These are phyloP conservation scores for Pichia nakasei DNA, from an alignment of 805 yeast genomes.

Conservation along the genomic window DNA sequence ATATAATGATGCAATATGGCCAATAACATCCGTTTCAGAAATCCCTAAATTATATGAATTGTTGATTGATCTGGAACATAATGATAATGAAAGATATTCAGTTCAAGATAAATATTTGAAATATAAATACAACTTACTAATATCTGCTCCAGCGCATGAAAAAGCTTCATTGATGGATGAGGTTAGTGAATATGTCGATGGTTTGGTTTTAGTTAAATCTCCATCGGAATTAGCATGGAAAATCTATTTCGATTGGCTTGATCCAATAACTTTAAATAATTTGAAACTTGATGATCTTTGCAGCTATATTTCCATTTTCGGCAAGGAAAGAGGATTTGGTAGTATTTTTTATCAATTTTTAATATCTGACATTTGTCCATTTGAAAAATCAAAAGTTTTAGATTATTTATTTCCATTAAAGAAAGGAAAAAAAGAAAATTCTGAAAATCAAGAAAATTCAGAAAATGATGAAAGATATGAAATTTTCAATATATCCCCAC, in stretches of 20 bases:
- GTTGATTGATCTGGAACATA: constrained; percentile 46
- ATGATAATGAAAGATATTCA: constrained; percentile 49
- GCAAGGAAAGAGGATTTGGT: constrained; percentile 43
- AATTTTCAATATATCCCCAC: constrained; percentile 6
- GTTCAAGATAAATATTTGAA: constrained; percentile 54
- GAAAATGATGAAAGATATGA: constrained; percentile 3
- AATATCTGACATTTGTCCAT: constrained; percentile 61
- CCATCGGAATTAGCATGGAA: constrained; percentile 63
- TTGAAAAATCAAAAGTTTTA: constrained; percentile 28
- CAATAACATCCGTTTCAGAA: constrained; percentile 39
- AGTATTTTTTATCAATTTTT: constrained; percentile 54
- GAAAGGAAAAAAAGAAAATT: constrained; percentile 4
- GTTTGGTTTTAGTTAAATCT: constrained; percentile 62
- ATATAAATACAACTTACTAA: constrained; percentile 46
- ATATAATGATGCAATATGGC: constrained; percentile 36
- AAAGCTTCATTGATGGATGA: constrained; percentile 34
- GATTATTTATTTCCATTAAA: constrained; percentile 13
- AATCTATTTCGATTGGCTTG: constrained; percentile 63
- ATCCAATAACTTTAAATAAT: constrained; percentile 40
- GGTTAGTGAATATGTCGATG: constrained; percentile 52
- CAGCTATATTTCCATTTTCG: constrained; percentile 49
- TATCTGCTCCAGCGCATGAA: constrained; percentile 37
- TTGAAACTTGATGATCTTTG: constrained; percentile 39
- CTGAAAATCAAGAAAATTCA: constrained; percentile 12
- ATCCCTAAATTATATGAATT: constrained; percentile 46